Evolutionary conservation across 805 yeast species (phyloP), one percentile per base, ranked within the genome.

Genomic region (Wickerhamiella australiensis): DNA sequence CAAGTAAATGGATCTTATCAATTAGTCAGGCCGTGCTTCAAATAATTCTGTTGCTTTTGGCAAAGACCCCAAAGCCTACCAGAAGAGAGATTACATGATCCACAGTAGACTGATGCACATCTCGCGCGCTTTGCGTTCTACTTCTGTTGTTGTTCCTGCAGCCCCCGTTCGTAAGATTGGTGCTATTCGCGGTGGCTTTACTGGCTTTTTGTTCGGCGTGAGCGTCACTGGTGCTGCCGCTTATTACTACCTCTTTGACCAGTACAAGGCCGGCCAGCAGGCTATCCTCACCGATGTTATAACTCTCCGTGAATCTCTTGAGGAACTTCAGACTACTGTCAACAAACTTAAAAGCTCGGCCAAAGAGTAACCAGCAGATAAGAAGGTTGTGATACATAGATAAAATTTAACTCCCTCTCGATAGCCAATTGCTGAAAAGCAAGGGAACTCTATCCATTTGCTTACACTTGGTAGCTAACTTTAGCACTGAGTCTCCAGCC

Each of bases 171-270:
- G 53, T 25, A 46, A 45, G 21, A 43, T 53, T n/a, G 56, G 54
- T 22, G 62, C 62, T 20, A 50, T 58, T 17, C 55, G 62, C n/a
- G 61, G 57, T 38, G 68, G 72, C 4, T 69, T 85, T 54, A 68
- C 84, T 49, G 95, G 95, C 1, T 86, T 85, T 65, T 72, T 85
- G 49, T 69, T 79, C 26, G 95, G 95, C 42, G 82, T 81, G 35
- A 70, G 85, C 20, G 63, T 74, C 54, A 82, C 94, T 15, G 88
- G 94, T 2, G 75, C 74, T 50, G 83, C 77, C 6, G 79, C 88
- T 13, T 85, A 85, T 70, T 81, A 77, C 64, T 85, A 84, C 65
- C 70, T 84, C 56, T 65, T 84, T 52, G 92, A 85, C 60, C 83
- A 82, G 64, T 84, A 83, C 72, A 79, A 80, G 63, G 70, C 74